Evolutionary conservation across 2,329 filamentous ascomycete genomes (phyloP), one percentile per base, ranked within the genome.

Genomic region (Penicillium sp.): DNA sequence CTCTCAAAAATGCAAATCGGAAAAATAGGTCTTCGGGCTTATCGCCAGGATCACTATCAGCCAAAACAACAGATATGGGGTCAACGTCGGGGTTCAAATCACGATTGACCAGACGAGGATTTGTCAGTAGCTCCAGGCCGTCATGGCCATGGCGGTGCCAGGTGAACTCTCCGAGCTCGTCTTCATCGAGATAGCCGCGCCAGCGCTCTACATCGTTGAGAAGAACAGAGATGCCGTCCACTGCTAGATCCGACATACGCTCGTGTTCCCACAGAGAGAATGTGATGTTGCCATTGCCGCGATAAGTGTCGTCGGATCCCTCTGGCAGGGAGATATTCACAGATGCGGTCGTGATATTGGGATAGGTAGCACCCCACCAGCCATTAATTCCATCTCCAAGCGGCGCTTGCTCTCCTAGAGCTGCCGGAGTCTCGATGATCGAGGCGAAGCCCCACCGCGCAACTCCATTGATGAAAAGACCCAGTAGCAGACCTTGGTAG

Each of bases 371-470:
- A 11, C 75, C 73, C 68, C 76, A 75, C 65, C 75, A 69, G 45
- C 77, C 77, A 55, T 76, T 75, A 29, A 67, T 64, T 20, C 75
- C 75, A 39, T 72, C 69, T 14, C 78, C 74, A 8, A 81, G 50
- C 74, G 74, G 46, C 67, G 70, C 55, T 68, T 79, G 45, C 74
- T 82, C 79, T 10, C 83, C 80, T 24, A 99, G 76, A 1, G 86
- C 85, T 0, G 75, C 81, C 0, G 89, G 85, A 0, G 94, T 97
- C 74, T 99, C 88, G 16, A 99, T 82, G 45, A 99, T 85, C 1
- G 89, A 83, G 59, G 91, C 92, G 72, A 96, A 99, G 0, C 92
- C 92, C 94, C 94, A 97, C 42, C 93, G 84, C 4, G 92, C 93
- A 57, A 95, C 86, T 50, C 94, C 93, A 70, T 97, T 97, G 76